phyloP scores from a whole-genome alignment of 1,139 yeast species.

The Magnusiomyces tetraspermus region DNA sequence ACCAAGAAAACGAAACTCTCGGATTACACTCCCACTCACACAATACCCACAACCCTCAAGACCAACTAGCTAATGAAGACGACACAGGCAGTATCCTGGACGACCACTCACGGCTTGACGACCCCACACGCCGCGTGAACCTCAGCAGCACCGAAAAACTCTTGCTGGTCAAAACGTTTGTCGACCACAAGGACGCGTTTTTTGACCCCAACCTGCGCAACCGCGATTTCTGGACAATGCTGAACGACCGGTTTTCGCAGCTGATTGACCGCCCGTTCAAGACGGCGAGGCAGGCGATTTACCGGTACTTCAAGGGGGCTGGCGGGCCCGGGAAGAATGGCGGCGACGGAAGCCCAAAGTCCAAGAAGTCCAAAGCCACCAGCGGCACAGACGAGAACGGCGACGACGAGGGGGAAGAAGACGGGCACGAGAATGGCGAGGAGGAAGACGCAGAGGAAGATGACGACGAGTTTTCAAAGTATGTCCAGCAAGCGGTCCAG shows the following conservation, averaged over 20 bases:
- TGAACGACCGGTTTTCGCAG: constrained; percentile 1
- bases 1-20: too few species aligned
- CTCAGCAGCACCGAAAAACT: background rate
- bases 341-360: too few species aligned
- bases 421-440: background rate
- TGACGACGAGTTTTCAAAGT: constrained; percentile 4
- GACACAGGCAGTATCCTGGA: background rate
- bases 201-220: constrained; percentile 3
- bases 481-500: background rate
- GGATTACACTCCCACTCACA: too few species aligned
- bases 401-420: background rate
- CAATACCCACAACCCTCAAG: too few species aligned
- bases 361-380: background rate
- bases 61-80: background rate
- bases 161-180: constrained; percentile 4
- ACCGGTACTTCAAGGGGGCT: constrained; percentile 2
- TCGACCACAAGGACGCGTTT: constrained; percentile 4
- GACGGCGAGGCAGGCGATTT: constrained; percentile 4
- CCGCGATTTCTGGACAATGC: constrained; percentile 6
- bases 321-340: too few species aligned
- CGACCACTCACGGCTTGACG: background rate
- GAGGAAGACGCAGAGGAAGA: background rate
- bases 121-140: constrained; percentile 3
- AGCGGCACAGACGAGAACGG: background rate
- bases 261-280: constrained; percentile 1